Evolutionary conservation across 176 grass and related monocot species (phyloP), one percentile per base, ranked within the genome.

Genomic region (Tuctoria greenei): DNA sequence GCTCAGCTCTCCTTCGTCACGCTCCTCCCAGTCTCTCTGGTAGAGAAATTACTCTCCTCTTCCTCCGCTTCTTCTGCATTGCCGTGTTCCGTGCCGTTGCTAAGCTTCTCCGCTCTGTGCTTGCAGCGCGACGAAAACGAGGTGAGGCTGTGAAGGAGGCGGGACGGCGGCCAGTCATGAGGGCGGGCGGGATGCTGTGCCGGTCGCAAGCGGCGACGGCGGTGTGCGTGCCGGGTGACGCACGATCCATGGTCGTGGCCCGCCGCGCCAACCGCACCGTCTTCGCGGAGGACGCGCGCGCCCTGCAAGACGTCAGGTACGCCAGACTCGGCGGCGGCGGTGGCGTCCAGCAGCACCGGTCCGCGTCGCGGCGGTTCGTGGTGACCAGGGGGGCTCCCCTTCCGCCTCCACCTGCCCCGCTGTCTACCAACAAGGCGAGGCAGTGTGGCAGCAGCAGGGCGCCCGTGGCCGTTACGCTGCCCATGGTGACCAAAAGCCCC

Each of bases 121-220:
- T n/a, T n/a, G n/a, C n/a, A n/a, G n/a, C n/a, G n/a, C n/a, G n/a
- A n/a, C n/a, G n/a, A n/a, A n/a, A n/a, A n/a, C n/a, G n/a, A n/a
- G n/a, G n/a, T n/a, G n/a, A n/a, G n/a, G n/a, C n/a, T n/a, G n/a
- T n/a, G n/a, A n/a, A n/a, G n/a, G n/a, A 36, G 2, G 20, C 4
- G 4, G 0, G 2, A 1, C 18, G 9, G n/a, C n/a, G n/a, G n/a
- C n/a, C n/a, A n/a, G n/a, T n/a, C n/a, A 91, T 90, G 91, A 94
- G 77, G 89, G 43, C 82, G 10, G 69, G 75, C 17, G 86, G 87
- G 59, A 84, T 95, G 73, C 46, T 89, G 63, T 99, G 95, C 82
- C 89, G 95, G 76, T 99, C 95, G 18, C 87, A 92, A 15, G 87
- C 88, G 35, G 86, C 95, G 37, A 98, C 95, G 37, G 91, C 91